Evolutionary conservation across 1,139 yeast genomes (phyloP), one percentile per base, ranked within the genome.

Genomic region (Petasospora rhodanensis): DNA sequence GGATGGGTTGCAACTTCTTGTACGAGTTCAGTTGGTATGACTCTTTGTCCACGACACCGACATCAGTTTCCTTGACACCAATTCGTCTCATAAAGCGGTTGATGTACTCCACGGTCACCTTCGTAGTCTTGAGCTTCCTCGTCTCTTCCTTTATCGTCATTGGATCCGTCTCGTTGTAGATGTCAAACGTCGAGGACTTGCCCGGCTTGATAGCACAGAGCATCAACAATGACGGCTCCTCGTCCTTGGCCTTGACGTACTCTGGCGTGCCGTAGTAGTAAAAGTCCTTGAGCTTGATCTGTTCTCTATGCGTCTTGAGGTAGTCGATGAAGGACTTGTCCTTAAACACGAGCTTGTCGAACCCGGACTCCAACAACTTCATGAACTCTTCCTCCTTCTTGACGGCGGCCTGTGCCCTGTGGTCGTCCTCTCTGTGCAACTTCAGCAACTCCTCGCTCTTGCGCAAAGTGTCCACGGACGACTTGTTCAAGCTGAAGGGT

Each of bases 401-500:
- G 9, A 47, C 18, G 8, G 27, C 24, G 4, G 15, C 18, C 13
- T 34, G 2, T 2, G 51, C 47, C 2, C 18, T 23, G 4, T 26
- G 23, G 11, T 38, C 40, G 18, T 45, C 52, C 10, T 38, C 18
- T 12, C 25, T 21, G 15, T 49, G 49, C 7, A 34, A 13, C 13
- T 29, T 14, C 3, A 16, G 13, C 10, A 46, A 22, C 12, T 40
- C 34, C 4, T 31, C 37, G 6, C 46, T 34, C 18, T 32, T 32
- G 17, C 29, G 25, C 29, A 45, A 27, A 3, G 32, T 22, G 1
- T 39, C 28, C 6, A 37, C 29, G 11, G 11, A 5, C 4, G 22
- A 14, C 9, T 18, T 18, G 12, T 18, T 28, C 14, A 24, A 14
- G 19, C 34, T n/a, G 8, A 28, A 29, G 2, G 41, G 41, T 2